Base-by-base conservation (phyloP, 768 basidiomycete genomes). In the Leccinum disarticulatum region DNA sequence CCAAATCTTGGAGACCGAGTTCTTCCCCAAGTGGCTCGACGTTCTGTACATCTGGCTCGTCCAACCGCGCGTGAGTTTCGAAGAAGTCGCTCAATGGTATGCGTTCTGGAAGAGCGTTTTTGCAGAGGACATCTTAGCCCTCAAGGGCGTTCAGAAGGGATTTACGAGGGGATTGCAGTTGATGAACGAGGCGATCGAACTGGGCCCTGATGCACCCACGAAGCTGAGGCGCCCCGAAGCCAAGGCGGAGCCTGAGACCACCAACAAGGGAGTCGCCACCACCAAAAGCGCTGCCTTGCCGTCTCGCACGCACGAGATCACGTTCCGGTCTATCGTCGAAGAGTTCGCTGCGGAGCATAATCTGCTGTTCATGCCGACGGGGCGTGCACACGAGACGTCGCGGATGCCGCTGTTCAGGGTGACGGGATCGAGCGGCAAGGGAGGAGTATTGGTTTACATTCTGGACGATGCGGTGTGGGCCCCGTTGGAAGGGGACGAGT, bases 21-120 rank as follows among this genome's bases (percentile, higher is more conserved):
- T 98, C 79, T 98, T 98, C 82, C 92, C 94, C 4, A 96, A 97
- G 71, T 99, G 95, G 95, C 80, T 98, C 60, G 90, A 94, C 52
- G 87, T 91, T 22, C 78, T 99, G 25, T 88, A 95, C 69, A 75
- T 93, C 49, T 98, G 97, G 97, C 87, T 99, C 43, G 80, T 89
- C n/a, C 91, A 93, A 67, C 92, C 93, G 1, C 83, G 78, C 50
- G 90, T 90, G 68, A 95, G 86, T 76, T 90, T 93, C 66, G 92
- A 90, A 65, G 93, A 98, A 73, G 93, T 99, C 10, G 90, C 90
- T 3, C 84, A 90, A 60, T 99, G 97, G 97, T 97, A 88, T 72
- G 82, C 81, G 1, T 91, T 86, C 72, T 98, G 96, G 96, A 96
- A 95, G 73, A 73, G 75, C 2, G 74, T 74, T 43, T 93, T 98